A percentile compares a stretch with the other conserved stretches of the same genome.
Evolutionary conservation across 352 stramenopile species (phyloP).

Genomic region (Globisporangium yorkense): DNA sequence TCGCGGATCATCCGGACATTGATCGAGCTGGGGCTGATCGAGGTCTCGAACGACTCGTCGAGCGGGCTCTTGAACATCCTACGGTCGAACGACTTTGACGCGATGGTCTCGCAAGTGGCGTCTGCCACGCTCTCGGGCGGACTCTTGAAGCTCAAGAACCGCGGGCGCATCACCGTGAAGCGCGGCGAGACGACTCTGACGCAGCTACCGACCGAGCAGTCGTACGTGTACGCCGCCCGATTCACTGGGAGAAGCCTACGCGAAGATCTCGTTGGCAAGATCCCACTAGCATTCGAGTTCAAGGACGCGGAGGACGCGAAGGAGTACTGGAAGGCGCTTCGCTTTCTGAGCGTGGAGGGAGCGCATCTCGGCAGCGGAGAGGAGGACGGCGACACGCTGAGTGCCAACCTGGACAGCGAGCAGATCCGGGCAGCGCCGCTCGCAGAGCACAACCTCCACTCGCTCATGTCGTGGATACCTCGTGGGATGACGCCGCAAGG

Average conservation of each 20-base stretch:
- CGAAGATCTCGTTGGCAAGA: constrained; percentile 42
- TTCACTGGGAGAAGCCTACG: constrained; percentile 51
- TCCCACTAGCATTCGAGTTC: constrained; percentile 54
- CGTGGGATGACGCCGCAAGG: constrained; percentile 33
- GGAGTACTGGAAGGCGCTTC: constrained; percentile 69
- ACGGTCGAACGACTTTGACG: constrained; percentile 63
- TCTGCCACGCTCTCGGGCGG: constrained; percentile 69
- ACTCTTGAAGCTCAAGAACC: constrained; percentile 48
- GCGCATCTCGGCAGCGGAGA: constrained; percentile 38
- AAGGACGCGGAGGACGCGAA: constrained; percentile 30
- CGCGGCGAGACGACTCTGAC: constrained; percentile 48
- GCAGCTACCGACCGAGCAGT: constrained; percentile 39
- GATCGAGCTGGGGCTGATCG: constrained; percentile 58
- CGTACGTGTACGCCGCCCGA: constrained; percentile 56
- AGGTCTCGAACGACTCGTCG: constrained; percentile 52
- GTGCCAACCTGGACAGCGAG: constrained; percentile 46
- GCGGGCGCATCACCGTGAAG: constrained; percentile 45
- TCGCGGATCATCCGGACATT: constrained; percentile 63
- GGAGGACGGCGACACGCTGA: constrained; percentile 29
- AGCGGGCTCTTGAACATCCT: constrained; percentile 48
- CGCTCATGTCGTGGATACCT: constrained; percentile 60
- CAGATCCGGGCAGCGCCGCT: constrained; percentile 49
- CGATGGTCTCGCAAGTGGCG: constrained; percentile 67
- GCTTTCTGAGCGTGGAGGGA: constrained; percentile 66
- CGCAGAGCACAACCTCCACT: constrained; percentile 63